phyloP scores from a whole-genome alignment of 2,329 filamentous ascomycete species.

The Plectosphaerella plurivora region DNA sequence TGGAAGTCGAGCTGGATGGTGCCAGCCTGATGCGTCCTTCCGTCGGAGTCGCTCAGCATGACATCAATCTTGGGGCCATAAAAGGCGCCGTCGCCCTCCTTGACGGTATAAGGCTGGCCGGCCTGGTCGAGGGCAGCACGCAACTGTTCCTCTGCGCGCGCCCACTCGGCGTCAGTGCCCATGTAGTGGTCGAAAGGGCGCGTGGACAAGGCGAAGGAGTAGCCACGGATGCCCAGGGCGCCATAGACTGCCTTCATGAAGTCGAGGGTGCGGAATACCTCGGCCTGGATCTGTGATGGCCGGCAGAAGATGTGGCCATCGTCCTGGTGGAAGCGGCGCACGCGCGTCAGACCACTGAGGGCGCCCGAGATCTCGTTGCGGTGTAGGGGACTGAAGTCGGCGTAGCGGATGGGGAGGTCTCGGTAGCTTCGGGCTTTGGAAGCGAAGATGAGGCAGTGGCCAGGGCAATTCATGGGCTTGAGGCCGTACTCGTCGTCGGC shows the following conservation, averaged over 20 bases:
- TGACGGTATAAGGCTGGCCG: conserved; percentile 67
- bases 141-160: conserved; percentile 35
- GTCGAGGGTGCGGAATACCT: conserved; percentile 69
- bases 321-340: conserved; percentile 85
- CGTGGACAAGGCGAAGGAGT: conserved; percentile 72
- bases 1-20: conserved; percentile 91
- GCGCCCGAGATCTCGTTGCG: conserved; percentile 82
- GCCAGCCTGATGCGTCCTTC: conserved; percentile 84
- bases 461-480: conserved; percentile 92
- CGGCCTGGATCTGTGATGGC: conserved; percentile 66
- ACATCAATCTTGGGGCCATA: conserved; percentile 93
- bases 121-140: conserved; percentile 55
- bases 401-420: conserved; percentile 77
- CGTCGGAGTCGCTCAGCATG: conserved; percentile 71
- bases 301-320: conserved; percentile 89
- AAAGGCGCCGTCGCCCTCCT: conserved; percentile 81
- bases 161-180: conserved; percentile 63
- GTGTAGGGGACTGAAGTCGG: conserved; percentile 84
- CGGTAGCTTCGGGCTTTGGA: conserved; percentile 70
- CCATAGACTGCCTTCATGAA: conserved; percentile 71
- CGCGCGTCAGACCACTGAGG: conserved; percentile 75
- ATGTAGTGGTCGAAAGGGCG: conserved; percentile 74
- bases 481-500: conserved; percentile 73
- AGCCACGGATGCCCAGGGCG: conserved; percentile 60
- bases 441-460: conserved; percentile 80